Evolutionary conservation across 73 alveolate genomes (phyloP).

Genomic region (Paramecium tetraurelia): DNA sequence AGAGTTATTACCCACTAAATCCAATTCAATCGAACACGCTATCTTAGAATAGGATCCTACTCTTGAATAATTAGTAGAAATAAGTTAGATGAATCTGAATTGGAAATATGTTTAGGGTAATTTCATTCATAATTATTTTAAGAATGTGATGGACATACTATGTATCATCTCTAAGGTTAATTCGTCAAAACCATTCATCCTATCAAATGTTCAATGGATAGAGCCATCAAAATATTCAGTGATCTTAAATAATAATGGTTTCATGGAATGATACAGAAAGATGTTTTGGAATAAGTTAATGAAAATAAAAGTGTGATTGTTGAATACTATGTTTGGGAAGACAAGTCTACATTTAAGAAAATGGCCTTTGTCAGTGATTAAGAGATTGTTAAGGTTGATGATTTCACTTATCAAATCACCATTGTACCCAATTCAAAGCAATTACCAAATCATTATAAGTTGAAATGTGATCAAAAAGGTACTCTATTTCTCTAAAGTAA

Average conservation of each 20-base stretch:
- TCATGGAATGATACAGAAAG: not conserved
- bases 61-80: not conserved
- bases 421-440: not conserved
- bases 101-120: slow-evolving; percentile 8
- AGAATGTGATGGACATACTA: not conserved
- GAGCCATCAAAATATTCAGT: not conserved
- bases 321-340: slow-evolving; percentile 15
- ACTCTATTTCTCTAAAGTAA: not conserved
- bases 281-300: not conserved
- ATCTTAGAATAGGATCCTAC: slow-evolving; percentile 8
- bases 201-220: not conserved
- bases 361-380: slow-evolving; percentile 11
- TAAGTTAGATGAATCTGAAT: not conserved
- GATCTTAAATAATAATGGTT: not conserved
- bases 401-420: not conserved
- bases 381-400: not conserved
- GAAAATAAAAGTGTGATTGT: not conserved
- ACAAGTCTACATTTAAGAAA: not conserved
- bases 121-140: not conserved
- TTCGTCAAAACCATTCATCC: slow-evolving; percentile 2
- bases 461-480: slow-evolving; percentile 10
- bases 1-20: slow-evolving; percentile 8
- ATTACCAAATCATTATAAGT: not conserved
- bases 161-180: slow-evolving; percentile 11
- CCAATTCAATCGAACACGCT: not conserved